These are phyloP conservation scores for Phaeosphaeria sp. DNA, from an alignment of 2,329 filamentous ascomycete species.

Conservation along the genomic window DNA sequence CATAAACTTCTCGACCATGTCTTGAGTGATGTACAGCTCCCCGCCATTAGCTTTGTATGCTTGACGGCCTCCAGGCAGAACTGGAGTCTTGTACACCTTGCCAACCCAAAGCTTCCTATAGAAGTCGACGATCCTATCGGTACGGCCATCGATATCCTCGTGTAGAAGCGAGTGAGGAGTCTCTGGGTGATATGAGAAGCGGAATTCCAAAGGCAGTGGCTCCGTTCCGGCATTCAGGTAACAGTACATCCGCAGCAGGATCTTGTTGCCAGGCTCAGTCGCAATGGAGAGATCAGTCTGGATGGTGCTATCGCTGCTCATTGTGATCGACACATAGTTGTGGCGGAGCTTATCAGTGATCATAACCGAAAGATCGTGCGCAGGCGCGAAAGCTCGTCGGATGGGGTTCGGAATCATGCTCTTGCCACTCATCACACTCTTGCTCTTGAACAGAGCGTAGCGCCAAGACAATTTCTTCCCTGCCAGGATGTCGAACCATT, in stretches of 20 bases:
- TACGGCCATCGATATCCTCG: conserved; percentile 17
- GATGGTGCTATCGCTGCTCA: conserved; percentile 16
- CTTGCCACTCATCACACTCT: conserved; percentile 15
- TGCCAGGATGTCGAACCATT: conserved; percentile 17
- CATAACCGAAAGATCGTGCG: conserved; percentile 13
- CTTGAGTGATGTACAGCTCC: conserved; percentile 11
- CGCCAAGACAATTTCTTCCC: conserved; percentile 20
- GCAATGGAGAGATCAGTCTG: conserved; percentile 21
- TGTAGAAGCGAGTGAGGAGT: conserved; percentile 18
- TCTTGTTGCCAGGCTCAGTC: conserved; percentile 21
- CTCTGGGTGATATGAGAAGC: conserved; percentile 20
- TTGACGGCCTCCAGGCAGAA: conserved; percentile 8
- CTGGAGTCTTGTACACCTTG: conserved; percentile 12
- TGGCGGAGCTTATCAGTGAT: conserved; percentile 19
- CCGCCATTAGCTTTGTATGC: conserved; percentile 15
- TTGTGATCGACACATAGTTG: conserved; percentile 19
- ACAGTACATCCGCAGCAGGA: conserved; percentile 20
- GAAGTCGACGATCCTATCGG: conserved; percentile 19
- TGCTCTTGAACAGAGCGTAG: conserved; percentile 15
- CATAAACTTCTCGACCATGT: conserved; percentile 17
- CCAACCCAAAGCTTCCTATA: conserved; percentile 23
- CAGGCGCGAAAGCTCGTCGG: conserved; percentile 17
- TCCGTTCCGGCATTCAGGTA: conserved; percentile 16
- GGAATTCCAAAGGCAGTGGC: conserved; percentile 15
- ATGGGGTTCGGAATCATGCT: conserved; percentile 21